These are phyloP conservation scores for Chlorella variabilis DNA, from an alignment of 163 green algal species.

Conservation along the genomic window DNA sequence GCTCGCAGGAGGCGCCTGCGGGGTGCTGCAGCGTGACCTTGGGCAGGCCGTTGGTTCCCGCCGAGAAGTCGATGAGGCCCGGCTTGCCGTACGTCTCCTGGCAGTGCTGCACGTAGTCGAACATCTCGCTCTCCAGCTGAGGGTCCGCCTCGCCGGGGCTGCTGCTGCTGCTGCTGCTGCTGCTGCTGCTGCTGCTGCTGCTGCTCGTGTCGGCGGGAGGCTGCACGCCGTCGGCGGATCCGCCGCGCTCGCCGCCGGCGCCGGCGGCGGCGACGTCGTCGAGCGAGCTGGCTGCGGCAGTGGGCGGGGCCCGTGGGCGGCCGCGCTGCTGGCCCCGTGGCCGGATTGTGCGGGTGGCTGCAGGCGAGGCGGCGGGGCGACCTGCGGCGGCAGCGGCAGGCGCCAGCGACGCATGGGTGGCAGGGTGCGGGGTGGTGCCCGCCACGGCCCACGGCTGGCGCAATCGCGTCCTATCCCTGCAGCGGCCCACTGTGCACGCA, in stretches of 20 bases:
- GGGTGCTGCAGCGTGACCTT: slow-evolving; percentile 48
- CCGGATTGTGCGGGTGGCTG: no score
- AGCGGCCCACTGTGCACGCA: no score
- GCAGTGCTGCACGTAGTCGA: slow-evolving; percentile 51
- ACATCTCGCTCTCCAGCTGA: neutral
- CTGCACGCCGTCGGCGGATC: slow-evolving; percentile 12
- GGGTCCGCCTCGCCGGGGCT: neutral
- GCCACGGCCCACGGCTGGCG: no score
- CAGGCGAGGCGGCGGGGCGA: no score
- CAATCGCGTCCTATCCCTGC: no score
- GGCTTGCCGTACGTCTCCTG: slow-evolving; percentile 42
- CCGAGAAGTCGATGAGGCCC: slow-evolving; percentile 39
- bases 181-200: slow-evolving; percentile 12
- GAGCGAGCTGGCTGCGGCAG: neutral
- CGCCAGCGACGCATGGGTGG: neutral
- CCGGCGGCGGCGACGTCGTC: neutral
- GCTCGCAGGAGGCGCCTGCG: slow-evolving; percentile 31
- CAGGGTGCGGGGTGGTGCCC: no score
- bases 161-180: slow-evolving; percentile 1
- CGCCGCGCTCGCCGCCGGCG: neutral
- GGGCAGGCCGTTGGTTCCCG: slow-evolving; percentile 31
- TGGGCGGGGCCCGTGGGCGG: no score
- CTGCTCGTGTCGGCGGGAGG: neutral
- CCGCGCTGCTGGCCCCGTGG: neutral
- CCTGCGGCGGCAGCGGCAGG: neutral